Percentiles rank a stretch among this genome's conserved stretches.
phyloP scores from a whole-genome alignment of 768 basidiomycete genomes.

The Mycena venus region DNA sequence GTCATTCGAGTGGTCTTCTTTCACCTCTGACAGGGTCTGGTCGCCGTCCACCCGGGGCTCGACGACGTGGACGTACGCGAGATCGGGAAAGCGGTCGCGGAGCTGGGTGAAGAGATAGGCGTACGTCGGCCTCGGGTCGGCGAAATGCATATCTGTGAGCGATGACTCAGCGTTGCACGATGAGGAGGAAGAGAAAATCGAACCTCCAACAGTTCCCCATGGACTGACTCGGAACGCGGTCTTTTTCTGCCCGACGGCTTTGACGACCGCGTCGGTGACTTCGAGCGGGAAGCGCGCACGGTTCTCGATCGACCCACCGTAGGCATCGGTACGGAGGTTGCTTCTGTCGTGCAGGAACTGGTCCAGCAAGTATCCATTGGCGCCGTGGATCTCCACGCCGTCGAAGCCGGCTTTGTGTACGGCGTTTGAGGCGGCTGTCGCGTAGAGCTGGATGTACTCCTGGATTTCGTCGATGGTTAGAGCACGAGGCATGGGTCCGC shows the following conservation, averaged over 20 bases:
- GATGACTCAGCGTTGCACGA: conserved; percentile 34
- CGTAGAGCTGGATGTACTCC: conserved; percentile 56
- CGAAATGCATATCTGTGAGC: conserved; percentile 52
- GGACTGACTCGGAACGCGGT: no score
- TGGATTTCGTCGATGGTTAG: conserved; percentile 48
- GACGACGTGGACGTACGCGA: conserved; percentile 62
- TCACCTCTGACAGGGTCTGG: neutral
- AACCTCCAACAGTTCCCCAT: conserved; percentile 48
- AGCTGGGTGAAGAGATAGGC: conserved; percentile 55
- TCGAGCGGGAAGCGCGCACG: conserved; percentile 62
- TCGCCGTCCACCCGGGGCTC: conserved; percentile 48
- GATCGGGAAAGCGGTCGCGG: conserved; percentile 45
- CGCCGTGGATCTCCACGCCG: conserved; percentile 62
- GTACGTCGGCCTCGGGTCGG: conserved; percentile 59
- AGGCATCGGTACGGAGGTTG: conserved; percentile 55
- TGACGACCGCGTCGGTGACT: conserved; percentile 55
- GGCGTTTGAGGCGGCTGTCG: conserved; percentile 58
- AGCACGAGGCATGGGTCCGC: conserved; percentile 36
- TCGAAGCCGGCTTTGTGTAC: no score
- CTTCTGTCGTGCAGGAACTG: conserved; percentile 60
- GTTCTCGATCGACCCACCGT: conserved; percentile 53
- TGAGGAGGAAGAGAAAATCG: conserved; percentile 2
- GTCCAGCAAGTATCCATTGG: conserved; percentile 53
- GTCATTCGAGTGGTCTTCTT: conserved; percentile 43
- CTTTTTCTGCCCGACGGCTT: no score